Percentiles rank a stretch among this genome's conserved stretches.
Conservation (phyloP, 1,139 yeast genomes). For the Magnusiomyces fungicola region DNA sequence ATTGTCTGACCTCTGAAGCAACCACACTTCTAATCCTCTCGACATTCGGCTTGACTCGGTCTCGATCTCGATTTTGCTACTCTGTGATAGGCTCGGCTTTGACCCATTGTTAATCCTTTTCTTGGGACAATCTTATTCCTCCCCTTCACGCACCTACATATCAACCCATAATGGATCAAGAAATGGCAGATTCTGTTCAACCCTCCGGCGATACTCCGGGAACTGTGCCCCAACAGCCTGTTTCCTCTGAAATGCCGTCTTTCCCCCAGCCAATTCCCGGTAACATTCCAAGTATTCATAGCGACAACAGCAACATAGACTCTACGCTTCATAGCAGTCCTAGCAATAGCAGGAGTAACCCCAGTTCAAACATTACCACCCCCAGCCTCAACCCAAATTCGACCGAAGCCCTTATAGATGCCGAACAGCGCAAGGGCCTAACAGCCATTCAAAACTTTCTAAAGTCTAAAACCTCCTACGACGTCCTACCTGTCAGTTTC, state of each 20-base stretch:
- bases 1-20: no score
- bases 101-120: no score
- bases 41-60: no score
- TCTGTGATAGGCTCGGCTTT: no score
- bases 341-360: neutral
- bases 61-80: no score
- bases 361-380: neutral
- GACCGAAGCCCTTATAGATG: slow-evolving; percentile 9
- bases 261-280: no score
- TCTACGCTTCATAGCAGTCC: neutral
- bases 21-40: no score
- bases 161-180: slow-evolving; percentile 7
- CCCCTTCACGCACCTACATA: no score
- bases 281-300: neutral
- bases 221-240: no score
- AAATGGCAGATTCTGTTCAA: slow-evolving; percentile 4
- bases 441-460: slow-evolving; percentile 74
- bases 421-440: slow-evolving; percentile 24
- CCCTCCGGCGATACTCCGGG: no score
- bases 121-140: no score
- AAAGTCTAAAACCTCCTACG: slow-evolving; percentile 89
- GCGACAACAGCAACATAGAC: neutral
- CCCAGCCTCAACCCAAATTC: neutral
- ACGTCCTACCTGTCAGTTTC: slow-evolving; percentile 92
- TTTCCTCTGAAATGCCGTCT: no score